These are phyloP conservation scores for Phytophthora vignae DNA, from an alignment of 352 stramenopile species.

Conservation along the genomic window DNA sequence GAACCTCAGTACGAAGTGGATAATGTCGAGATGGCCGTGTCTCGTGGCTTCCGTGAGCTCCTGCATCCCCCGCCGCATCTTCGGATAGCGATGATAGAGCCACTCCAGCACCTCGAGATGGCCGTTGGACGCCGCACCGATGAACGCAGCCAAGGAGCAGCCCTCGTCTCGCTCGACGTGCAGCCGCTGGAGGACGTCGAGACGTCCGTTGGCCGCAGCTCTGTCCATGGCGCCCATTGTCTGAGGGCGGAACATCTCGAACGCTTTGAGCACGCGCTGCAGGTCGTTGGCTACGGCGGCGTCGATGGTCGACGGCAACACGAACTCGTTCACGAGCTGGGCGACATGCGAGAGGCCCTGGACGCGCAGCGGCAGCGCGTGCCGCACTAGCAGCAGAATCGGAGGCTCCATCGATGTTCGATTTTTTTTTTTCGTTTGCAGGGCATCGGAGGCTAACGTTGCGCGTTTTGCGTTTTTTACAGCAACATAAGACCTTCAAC, in stretches of 20 bases:
- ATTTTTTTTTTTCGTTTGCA: no score
- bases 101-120: slow-evolving; percentile 6
- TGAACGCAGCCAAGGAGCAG: slow-evolving; percentile 10
- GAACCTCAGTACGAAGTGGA: not conserved
- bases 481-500: no score
- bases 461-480: no score
- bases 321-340: not conserved
- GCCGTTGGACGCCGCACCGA: slow-evolving; percentile 1
- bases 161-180: slow-evolving; percentile 9
- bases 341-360: not conserved
- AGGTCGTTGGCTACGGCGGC: slow-evolving; percentile 3
- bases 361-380: not conserved
- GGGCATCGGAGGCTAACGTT: no score
- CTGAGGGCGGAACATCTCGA: not conserved
- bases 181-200: slow-evolving; percentile 14
- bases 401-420: not conserved
- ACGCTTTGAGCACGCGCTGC: not conserved
- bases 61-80: not conserved
- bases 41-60: not conserved
- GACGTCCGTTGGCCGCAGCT: slow-evolving; percentile 11
- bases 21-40: not conserved
- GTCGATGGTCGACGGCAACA: not conserved
- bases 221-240: slow-evolving; percentile 19
- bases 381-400: not conserved
- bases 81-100: not conserved